Conservation (phyloP, 495 filamentous ascomycete genomes). For the Penicillium diatomitis region DNA sequence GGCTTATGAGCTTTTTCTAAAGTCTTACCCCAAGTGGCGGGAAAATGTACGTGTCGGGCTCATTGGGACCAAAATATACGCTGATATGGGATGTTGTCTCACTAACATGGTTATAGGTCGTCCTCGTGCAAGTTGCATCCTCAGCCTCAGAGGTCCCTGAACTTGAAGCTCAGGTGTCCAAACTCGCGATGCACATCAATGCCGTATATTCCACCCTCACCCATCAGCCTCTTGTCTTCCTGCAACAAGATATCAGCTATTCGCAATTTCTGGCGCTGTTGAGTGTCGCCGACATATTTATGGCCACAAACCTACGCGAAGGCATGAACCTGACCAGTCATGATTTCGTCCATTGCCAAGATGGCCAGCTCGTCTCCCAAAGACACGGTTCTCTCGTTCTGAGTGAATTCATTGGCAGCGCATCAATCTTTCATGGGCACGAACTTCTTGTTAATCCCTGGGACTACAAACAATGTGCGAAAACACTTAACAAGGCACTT, state of each 20-base stretch:
- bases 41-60: conserved; percentile 44
- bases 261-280: conserved; percentile 76
- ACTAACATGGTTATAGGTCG: conserved; percentile 35
- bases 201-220: conserved; percentile 70
- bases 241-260: conserved; percentile 85
- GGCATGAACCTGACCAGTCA: conserved; percentile 88
- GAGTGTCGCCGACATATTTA: conserved; percentile 71
- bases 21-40: conserved; percentile 74
- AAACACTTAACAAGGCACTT: conserved; percentile 65
- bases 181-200: conserved; percentile 82
- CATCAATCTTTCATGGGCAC: conserved; percentile 65
- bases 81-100: background rate
- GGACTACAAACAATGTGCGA: conserved; percentile 74
- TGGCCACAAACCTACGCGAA: conserved; percentile 81
- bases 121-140: conserved; percentile 78
- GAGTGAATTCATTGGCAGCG: conserved; percentile 90
- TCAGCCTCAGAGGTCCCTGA: conserved; percentile 71
- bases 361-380: conserved; percentile 54
- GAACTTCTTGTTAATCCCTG: conserved; percentile 77
- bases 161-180: conserved; percentile 69
- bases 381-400: conserved; percentile 78
- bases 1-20: conserved; percentile 79
- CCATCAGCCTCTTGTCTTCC: conserved; percentile 74
- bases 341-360: conserved; percentile 81
- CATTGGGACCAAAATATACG: background rate